Evolutionary conservation across 192 early-diverging fungal species (phyloP), one percentile per base, ranked within the genome.

Genomic region (Backusella westeae): DNA sequence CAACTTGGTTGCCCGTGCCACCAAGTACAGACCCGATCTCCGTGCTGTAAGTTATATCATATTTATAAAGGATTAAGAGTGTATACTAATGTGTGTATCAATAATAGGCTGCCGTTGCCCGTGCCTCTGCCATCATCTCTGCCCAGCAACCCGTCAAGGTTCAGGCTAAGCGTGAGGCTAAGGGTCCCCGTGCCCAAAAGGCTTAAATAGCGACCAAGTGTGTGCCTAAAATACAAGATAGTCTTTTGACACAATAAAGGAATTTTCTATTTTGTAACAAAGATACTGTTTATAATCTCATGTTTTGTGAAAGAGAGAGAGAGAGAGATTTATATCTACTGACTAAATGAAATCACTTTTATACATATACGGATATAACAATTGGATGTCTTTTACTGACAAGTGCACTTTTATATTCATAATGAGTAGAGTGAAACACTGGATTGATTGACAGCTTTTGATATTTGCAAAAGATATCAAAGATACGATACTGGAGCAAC

Each of bases 11-110:
- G 80, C 89, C 74, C 85, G 82, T 76, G 70, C 39, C 29, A 53
- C 72, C 76, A 81, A 81, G 52, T 93, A 93, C 90, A 89, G 93
- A 71, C 87, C 90, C 71, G 93, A 95, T 79, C 88, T 93, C 74
- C 85, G 87, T 81, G 78, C 87, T 76, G 89, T 90, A 88, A 42
- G 74, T 39, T 72, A 32, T 32, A 32, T 32, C 32, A 32, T 32
- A 32, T 38, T 8, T 38, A 38, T 8, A 9, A 38, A 38, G 36
- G 36, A 9, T 38, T 38, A 38, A 38, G 36, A 38, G 6, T 9
- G 36, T 8, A 9, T 38, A 38, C 8, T 38, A 9, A 38, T 38
- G 8, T 38, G 36, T 38, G 8, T 38, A 1, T 8, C 36, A 38
- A 38, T 8, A 49, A 42, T 84, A 91, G 89, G 89, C 88, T 78